phyloP scores from a whole-genome alignment of 352 stramenopile species.

The Phytophthora aleatoria region DNA sequence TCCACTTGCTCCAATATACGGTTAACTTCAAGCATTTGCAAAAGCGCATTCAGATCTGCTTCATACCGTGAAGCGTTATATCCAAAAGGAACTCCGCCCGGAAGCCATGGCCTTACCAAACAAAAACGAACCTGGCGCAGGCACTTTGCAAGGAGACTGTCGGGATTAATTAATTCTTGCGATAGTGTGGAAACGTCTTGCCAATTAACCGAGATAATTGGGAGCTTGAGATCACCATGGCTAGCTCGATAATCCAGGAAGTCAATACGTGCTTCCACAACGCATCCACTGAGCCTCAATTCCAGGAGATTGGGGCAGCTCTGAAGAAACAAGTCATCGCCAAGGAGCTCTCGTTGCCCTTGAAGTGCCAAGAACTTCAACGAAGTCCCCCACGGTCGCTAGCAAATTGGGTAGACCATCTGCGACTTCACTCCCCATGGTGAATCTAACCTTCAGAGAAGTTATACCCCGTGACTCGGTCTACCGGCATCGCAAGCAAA shows the following conservation, averaged over 20 bases:
- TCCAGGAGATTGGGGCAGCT: background rate
- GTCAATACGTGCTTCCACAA: background rate
- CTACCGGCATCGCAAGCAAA: background rate
- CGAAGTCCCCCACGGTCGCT: background rate
- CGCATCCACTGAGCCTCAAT: background rate
- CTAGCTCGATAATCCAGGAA: background rate
- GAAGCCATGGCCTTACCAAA: background rate
- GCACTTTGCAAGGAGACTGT: background rate
- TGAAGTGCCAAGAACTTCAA: background rate
- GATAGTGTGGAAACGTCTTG: background rate
- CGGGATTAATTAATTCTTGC: background rate
- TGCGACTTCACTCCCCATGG: background rate
- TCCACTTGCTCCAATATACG: background rate
- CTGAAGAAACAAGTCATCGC: background rate
- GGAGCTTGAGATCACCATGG: background rate
- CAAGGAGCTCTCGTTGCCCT: background rate
- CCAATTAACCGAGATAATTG: background rate
- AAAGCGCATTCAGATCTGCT: background rate
- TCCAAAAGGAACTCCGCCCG: background rate
- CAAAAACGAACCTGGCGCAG: background rate
- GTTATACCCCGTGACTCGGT: background rate
- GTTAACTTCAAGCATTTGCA: background rate
- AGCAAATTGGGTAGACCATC: background rate
- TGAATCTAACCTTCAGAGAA: background rate
- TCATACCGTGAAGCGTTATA: background rate